These are phyloP conservation scores for Wolfiporia cocos DNA, from an alignment of 1,284 basidiomycete genomes.

Conservation along the genomic window DNA sequence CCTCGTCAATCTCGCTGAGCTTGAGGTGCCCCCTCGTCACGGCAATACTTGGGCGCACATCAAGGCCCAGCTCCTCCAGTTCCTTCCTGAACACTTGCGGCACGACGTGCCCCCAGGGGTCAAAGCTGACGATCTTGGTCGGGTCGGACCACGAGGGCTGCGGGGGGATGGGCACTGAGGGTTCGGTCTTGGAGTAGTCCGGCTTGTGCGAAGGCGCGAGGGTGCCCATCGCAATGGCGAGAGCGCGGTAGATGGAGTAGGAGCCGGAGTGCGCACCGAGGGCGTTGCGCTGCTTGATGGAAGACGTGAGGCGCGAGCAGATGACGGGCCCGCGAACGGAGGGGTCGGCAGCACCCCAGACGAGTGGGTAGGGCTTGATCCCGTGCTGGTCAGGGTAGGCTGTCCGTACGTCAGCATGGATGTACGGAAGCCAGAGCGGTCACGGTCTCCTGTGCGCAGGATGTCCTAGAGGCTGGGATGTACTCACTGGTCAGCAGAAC, in stretches of 20 bases:
- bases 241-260: conserved; percentile 92
- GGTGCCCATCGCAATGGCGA: conserved; percentile 88
- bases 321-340: conserved; percentile 80
- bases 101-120: conserved; percentile 92
- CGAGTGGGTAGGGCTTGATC: conserved; percentile 71
- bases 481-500: conserved; percentile 77
- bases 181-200: conserved; percentile 85
- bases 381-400: conserved; percentile 72
- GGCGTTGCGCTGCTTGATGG: conserved; percentile 89
- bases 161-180: conserved; percentile 79
- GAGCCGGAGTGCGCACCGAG: conserved; percentile 92
- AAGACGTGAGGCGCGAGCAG: conserved; percentile 79
- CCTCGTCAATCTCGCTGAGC: conserved; percentile 87
- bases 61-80: conserved; percentile 59
- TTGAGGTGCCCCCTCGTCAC: conserved; percentile 88
- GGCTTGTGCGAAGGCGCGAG: conserved; percentile 84
- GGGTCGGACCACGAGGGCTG: conserved; percentile 80
- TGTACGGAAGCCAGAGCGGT: neutral
- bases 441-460: too few relatives aligned
- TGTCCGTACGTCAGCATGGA: conserved; percentile 18
- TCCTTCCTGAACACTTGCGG: conserved; percentile 74
- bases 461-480: neutral
- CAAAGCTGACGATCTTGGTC: conserved; percentile 87
- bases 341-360: conserved; percentile 75
- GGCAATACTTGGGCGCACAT: conserved; percentile 87